A percentile compares a stretch with the other conserved stretches of the same genome.
Evolutionary conservation across 257 asterid genomes (phyloP).

Genomic region (Anisodus acutangulus): DNA sequence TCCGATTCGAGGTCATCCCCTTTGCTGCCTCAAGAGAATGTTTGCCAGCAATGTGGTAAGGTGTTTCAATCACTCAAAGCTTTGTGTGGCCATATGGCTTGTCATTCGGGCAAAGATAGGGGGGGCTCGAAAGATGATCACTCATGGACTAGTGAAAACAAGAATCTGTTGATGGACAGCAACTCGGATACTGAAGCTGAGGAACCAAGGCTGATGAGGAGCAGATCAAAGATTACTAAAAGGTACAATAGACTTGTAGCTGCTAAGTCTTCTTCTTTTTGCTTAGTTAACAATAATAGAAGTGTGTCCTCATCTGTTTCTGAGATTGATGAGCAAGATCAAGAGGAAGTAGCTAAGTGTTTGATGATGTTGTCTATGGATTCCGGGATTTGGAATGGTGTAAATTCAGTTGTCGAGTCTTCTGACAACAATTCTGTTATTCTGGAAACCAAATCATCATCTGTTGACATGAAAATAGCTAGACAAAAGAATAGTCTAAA

Average conservation of each 20-base stretch:
- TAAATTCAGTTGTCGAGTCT: conserved; percentile 74
- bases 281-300: conserved; percentile 42
- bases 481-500: conserved; percentile 35
- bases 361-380: conserved; percentile 88
- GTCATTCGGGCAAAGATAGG: conserved; percentile 80
- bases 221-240: conserved; percentile 48
- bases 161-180: conserved; percentile 58
- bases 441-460: conserved; percentile 75
- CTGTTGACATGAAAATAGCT: conserved; percentile 56
- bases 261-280: conserved; percentile 46
- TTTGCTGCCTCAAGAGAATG: conserved; percentile 60
- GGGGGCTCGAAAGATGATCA: conserved; percentile 61
- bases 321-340: conserved; percentile 78
- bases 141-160: conserved; percentile 81
- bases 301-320: conserved; percentile 62
- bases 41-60: conserved; percentile 95
- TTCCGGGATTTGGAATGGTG: conserved; percentile 57
- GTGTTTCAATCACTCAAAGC: conserved; percentile 89
- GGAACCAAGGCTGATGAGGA: conserved; percentile 49
- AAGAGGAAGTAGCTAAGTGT: conserved; percentile 79
- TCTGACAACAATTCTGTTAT: conserved; percentile 88
- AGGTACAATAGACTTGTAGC: conserved; percentile 56
- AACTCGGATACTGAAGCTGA: conserved; percentile 71
- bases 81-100: conserved; percentile 97
- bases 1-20: conserved; percentile 50